Percentiles rank a stretch among this genome's conserved stretches.
phyloP scores from a whole-genome alignment of 345 rosid genomes.

The Mangifera indica region DNA sequence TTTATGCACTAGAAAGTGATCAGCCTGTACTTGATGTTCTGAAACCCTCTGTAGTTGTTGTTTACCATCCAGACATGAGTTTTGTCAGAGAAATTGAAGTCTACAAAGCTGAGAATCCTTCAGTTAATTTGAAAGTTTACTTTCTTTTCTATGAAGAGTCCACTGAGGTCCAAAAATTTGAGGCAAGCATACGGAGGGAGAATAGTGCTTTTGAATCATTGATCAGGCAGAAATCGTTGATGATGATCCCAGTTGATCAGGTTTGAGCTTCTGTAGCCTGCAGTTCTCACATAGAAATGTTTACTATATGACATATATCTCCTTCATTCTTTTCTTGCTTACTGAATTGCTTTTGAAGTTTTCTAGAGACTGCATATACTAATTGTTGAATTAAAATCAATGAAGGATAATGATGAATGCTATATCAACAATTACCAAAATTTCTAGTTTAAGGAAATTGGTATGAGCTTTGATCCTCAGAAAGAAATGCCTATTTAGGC shows the following conservation, averaged over 20 bases:
- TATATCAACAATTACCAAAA: not conserved
- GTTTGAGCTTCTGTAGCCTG: slow-evolving; percentile 34
- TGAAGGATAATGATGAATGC: not conserved
- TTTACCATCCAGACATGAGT: slow-evolving; percentile 83
- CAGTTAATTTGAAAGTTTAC: slow-evolving; percentile 69
- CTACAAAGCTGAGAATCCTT: slow-evolving; percentile 91
- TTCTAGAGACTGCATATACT: not conserved
- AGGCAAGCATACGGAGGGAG: slow-evolving; percentile 90
- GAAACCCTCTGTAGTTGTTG: slow-evolving; percentile 78
- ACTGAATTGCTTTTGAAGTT: slow-evolving; percentile 11
- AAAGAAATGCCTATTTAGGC: not conserved
- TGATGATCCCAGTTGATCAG: slow-evolving; percentile 98
- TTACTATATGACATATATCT: not conserved
- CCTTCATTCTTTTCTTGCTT: not conserved
- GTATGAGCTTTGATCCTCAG: not conserved
- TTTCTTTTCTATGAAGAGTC: slow-evolving; percentile 93
- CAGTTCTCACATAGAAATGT: not conserved
- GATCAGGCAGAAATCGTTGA: slow-evolving; percentile 90
- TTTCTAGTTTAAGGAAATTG: not conserved
- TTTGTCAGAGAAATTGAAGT: slow-evolving; percentile 93
- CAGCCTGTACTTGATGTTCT: slow-evolving; percentile 76
- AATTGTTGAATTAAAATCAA: slow-evolving; percentile 4
- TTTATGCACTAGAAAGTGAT: slow-evolving; percentile 78
- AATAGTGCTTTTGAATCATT: slow-evolving; percentile 94
- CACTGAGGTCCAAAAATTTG: slow-evolving; percentile 89